phyloP scores from a whole-genome alignment of 352 stramenopile genomes.

The Phytophthora sojae region DNA sequence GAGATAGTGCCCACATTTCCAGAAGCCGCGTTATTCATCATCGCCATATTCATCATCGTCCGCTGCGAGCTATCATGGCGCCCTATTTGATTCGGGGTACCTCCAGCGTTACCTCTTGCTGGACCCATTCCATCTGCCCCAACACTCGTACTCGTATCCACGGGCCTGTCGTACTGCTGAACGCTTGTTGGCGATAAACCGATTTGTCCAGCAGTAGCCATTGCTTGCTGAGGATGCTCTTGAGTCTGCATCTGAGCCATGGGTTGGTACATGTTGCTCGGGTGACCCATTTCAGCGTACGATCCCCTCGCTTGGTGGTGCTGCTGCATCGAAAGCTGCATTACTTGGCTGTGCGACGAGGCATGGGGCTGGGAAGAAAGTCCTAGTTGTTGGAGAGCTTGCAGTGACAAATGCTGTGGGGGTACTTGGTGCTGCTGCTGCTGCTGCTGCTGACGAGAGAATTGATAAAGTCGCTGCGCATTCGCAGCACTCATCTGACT shows the following conservation, averaged over 20 bases:
- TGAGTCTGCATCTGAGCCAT: constrained; percentile 53
- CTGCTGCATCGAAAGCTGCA: constrained; percentile 67
- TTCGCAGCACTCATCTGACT: constrained; percentile 54
- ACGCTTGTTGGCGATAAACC: constrained; percentile 29
- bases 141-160: constrained; percentile 30
- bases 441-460: constrained; percentile 49
- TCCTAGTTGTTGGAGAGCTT: constrained; percentile 67
- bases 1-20: constrained; percentile 14
- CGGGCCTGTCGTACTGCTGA: constrained; percentile 39
- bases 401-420: constrained; percentile 56
- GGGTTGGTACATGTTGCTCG: constrained; percentile 57
- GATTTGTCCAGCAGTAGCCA: constrained; percentile 36
- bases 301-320: constrained; percentile 48
- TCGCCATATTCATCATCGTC: constrained; percentile 65
- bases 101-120: constrained; percentile 20
- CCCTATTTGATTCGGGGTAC: constrained; percentile 28
- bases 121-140: constrained; percentile 13
- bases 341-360: constrained; percentile 57
- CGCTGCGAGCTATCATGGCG: constrained; percentile 56
- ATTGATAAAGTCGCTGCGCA: constrained; percentile 53
- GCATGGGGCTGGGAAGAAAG: constrained; percentile 48
- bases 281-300: constrained; percentile 59
- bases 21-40: constrained; percentile 49
- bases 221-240: constrained; percentile 34
- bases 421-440: constrained; percentile 32